These are phyloP conservation scores for Talaromyces sp. DNA, from an alignment of 2,329 filamentous ascomycete genomes.

Conservation along the genomic window DNA sequence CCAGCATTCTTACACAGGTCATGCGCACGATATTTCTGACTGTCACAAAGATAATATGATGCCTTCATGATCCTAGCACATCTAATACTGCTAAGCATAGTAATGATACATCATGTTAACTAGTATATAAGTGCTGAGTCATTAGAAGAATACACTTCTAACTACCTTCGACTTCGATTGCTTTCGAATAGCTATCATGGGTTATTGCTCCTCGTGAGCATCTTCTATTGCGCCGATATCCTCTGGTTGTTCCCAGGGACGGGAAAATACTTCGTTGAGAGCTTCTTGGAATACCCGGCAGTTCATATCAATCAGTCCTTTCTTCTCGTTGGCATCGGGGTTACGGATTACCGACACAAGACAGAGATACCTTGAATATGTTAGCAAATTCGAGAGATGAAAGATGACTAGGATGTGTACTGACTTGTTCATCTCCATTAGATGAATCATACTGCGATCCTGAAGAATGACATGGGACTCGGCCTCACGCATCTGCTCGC, in stretches of 20 bases:
- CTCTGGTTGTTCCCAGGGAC: constrained; percentile 41
- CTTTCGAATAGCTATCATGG: not conserved
- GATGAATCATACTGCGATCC: constrained; percentile 60
- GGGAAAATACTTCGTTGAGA: constrained; percentile 58
- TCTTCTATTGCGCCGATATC: constrained; percentile 1
- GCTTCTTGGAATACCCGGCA: constrained; percentile 62
- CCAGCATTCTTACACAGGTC: too few species aligned
- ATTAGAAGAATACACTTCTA: not conserved
- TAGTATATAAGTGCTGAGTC: not conserved
- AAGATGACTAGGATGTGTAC: not conserved
- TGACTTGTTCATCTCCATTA: constrained; percentile 65
- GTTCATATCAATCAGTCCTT: constrained; percentile 65
- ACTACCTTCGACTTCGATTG: not conserved
- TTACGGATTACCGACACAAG: constrained; percentile 64
- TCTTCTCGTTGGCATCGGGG: constrained; percentile 61
- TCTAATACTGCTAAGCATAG: not conserved
- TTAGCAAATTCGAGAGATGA: constrained; percentile 18
- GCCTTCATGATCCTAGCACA: not conserved
- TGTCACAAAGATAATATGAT: not conserved
- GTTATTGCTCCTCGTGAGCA: constrained; percentile 5
- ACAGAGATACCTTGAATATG: constrained; percentile 54
- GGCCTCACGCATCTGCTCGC: constrained; percentile 51
- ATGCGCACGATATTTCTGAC: not conserved
- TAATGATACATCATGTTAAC: not conserved
- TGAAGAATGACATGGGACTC: constrained; percentile 63